phyloP scores from a whole-genome alignment of 352 stramenopile genomes.

The Phytophthora syringae region DNA sequence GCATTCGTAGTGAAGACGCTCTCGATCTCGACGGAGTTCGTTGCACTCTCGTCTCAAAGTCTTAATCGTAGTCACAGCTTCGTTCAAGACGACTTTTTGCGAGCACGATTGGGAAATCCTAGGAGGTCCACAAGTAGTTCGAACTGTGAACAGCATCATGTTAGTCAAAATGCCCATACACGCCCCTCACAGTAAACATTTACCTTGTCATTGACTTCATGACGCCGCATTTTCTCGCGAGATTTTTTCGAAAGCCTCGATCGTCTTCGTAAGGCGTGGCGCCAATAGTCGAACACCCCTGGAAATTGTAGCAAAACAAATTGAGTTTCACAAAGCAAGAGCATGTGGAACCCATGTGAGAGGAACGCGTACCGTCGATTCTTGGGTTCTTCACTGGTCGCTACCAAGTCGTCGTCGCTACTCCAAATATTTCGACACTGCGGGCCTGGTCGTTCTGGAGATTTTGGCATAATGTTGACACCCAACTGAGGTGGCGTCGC shows the following conservation, averaged over 20 bases:
- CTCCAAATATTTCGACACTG: conserved; percentile 35
- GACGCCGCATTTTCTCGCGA: conserved; percentile 70
- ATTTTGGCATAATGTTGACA: conserved; percentile 9
- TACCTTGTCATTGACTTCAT: conserved; percentile 77
- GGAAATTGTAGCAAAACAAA: conserved; percentile 3
- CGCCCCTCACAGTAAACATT: neutral
- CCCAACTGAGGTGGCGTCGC: neutral
- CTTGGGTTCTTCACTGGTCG: conserved; percentile 12
- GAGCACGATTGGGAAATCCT: conserved; percentile 57
- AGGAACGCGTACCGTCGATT: conserved; percentile 40
- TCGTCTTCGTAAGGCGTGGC: conserved; percentile 40
- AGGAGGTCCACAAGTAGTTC: conserved; percentile 63
- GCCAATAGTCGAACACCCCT: conserved; percentile 40
- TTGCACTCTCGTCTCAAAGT: conserved; percentile 55
- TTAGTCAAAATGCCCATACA: neutral
- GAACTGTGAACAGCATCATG: conserved; percentile 37
- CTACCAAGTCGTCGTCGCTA: conserved; percentile 24
- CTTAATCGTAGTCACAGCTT: conserved; percentile 63
- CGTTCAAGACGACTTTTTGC: conserved; percentile 64
- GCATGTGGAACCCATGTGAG: neutral
- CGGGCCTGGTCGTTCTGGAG: neutral
- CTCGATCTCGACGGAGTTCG: conserved; percentile 55
- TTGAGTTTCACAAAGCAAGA: conserved; percentile 16
- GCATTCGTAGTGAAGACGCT: conserved; percentile 63
- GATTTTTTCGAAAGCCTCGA: conserved; percentile 69